Evolutionary conservation across 306 rosid species (phyloP).

Genomic region (Medicago ruthenica): DNA sequence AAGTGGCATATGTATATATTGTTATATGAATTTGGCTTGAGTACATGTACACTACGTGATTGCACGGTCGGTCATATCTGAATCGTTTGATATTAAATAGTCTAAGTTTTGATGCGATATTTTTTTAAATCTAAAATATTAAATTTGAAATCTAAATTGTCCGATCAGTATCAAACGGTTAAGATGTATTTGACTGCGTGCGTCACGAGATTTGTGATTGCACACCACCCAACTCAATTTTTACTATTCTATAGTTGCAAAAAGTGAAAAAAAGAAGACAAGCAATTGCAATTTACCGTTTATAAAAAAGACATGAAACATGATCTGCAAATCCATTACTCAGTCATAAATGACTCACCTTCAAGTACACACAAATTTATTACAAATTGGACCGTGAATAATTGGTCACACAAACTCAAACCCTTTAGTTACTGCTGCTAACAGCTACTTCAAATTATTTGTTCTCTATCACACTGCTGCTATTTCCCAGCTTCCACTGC

Average conservation of each 20-base stretch:
- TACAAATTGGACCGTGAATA: conserved; percentile 46
- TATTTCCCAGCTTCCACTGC: background rate
- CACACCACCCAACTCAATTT: background rate
- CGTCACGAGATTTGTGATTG: background rate
- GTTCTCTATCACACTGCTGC: conserved; percentile 18
- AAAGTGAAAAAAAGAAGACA: background rate
- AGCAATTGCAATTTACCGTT: conserved; percentile 42
- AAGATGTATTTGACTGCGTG: background rate
- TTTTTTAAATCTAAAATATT: too few relatives aligned
- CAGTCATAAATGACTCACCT: conserved; percentile 46
- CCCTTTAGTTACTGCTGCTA: background rate
- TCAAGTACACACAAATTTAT: conserved; percentile 52
- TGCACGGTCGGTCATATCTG: too few relatives aligned
- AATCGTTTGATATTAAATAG: too few relatives aligned
- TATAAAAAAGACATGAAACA: conserved; percentile 45
- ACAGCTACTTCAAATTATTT: conserved; percentile 26
- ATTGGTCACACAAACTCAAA: conserved; percentile 20
- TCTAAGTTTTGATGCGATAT: too few relatives aligned
- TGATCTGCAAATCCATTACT: conserved; percentile 53
- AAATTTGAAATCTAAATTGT: too few relatives aligned
- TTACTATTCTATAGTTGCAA: background rate
- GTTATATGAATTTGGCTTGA: too few relatives aligned
- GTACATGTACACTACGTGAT: too few relatives aligned
- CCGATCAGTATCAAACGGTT: too few relatives aligned
- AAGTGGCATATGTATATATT: background rate